These are phyloP conservation scores for Daldinia loculata DNA, from an alignment of 495 filamentous ascomycete species.

Conservation along the genomic window DNA sequence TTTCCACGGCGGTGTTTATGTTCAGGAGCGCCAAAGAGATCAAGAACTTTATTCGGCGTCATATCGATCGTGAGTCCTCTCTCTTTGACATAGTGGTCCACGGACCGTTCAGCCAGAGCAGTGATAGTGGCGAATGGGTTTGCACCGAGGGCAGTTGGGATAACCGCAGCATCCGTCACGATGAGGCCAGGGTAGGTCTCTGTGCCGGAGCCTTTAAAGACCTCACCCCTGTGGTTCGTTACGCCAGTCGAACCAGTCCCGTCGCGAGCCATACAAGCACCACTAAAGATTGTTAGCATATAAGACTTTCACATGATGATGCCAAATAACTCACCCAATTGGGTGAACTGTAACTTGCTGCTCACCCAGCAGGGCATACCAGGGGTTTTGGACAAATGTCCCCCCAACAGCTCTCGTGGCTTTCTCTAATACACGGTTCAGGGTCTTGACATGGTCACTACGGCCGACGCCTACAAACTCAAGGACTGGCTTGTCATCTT, in stretches of 20 bases:
- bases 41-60: constrained; percentile 60
- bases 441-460: constrained; percentile 61
- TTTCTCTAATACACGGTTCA: constrained; percentile 61
- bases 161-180: constrained; percentile 68
- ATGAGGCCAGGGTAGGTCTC: constrained; percentile 66
- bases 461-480: constrained; percentile 66
- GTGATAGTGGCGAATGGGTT: constrained; percentile 78
- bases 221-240: constrained; percentile 68
- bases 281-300: constrained; percentile 46
- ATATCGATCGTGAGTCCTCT: constrained; percentile 58
- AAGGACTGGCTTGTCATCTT: constrained; percentile 67
- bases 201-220: constrained; percentile 62
- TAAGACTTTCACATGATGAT: background rate
- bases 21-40: constrained; percentile 56
- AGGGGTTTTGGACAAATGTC: constrained; percentile 65
- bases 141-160: constrained; percentile 70
- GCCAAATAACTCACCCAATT: constrained; percentile 60
- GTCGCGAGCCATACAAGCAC: constrained; percentile 69
- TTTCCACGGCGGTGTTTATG: constrained; percentile 33
- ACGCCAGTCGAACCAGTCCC: constrained; percentile 66
- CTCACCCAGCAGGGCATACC: constrained; percentile 61
- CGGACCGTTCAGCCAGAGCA: constrained; percentile 69
- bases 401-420: constrained; percentile 66
- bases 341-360: constrained; percentile 72
- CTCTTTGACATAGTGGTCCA: constrained; percentile 58